phyloP scores from a whole-genome alignment of 805 yeast species.

The Vanderwaltozyma polyspora region DNA sequence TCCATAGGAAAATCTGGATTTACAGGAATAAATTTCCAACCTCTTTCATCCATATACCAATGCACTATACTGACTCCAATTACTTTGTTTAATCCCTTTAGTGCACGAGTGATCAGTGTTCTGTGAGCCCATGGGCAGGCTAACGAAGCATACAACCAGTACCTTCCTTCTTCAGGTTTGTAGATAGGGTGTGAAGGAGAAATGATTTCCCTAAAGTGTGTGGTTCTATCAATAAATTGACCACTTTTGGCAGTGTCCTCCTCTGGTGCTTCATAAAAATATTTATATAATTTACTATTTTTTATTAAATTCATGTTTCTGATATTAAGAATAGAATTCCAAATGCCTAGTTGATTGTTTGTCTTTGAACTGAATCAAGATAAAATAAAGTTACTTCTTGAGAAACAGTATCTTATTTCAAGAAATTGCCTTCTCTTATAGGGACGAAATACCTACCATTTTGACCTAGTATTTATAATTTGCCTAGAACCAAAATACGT shows the following conservation, averaged over 20 bases:
- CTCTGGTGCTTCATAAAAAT: no score
- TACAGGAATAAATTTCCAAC: constrained; percentile 61
- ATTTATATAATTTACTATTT: no score
- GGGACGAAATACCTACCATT: no score
- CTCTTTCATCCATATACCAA: constrained; percentile 78
- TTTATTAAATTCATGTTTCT: no score
- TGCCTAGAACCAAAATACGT: no score
- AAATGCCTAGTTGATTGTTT: no score
- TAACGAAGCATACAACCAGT: constrained; percentile 74
- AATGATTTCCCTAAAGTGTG: constrained; percentile 55
- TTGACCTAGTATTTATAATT: no score
- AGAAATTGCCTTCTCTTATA: no score
- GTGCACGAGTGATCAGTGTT: constrained; percentile 55
- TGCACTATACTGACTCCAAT: constrained; percentile 72
- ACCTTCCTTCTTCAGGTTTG: constrained; percentile 67
- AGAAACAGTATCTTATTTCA: no score
- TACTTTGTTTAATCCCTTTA: constrained; percentile 58
- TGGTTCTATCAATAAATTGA: constrained; percentile 41
- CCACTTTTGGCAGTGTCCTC: constrained; percentile 34
- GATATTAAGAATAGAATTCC: no score
- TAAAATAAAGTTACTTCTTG: no score
- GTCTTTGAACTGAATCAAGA: no score
- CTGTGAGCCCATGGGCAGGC: constrained; percentile 98
- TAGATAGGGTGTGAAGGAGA: constrained; percentile 48
- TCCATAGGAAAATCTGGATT: constrained; percentile 6